Evolutionary conservation across 148 eudicot species (phyloP).

Genomic region (Vaccinium corymbosum): DNA sequence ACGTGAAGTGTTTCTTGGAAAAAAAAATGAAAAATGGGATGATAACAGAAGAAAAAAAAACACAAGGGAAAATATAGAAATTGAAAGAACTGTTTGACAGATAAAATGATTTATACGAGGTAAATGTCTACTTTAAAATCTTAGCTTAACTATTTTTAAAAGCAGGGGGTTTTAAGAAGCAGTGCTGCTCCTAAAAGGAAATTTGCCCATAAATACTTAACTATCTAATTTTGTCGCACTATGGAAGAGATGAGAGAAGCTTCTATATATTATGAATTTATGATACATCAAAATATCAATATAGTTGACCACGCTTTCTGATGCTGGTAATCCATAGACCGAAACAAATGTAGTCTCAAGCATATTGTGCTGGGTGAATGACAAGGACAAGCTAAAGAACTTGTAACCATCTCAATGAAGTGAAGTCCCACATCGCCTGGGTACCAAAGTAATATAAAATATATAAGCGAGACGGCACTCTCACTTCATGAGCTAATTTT

Average conservation of each 20-base stretch:
- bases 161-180: not conserved
- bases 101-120: not conserved
- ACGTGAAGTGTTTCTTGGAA: no score
- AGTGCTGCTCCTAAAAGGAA: not conserved
- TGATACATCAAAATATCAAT: no score
- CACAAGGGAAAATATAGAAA: not conserved
- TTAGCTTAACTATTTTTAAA: not conserved
- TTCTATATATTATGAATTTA: not conserved
- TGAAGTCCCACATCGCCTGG: no score
- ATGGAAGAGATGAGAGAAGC: not conserved
- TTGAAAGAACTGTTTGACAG: not conserved
- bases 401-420: no score
- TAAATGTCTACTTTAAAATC: not conserved
- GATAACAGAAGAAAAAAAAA: not conserved
- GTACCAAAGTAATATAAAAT: no score
- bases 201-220: not conserved
- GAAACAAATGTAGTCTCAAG: not conserved
- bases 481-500: no score
- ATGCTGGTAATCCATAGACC: not conserved
- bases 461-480: no score
- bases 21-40: no score
- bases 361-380: not conserved
- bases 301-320: not conserved
- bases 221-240: not conserved
- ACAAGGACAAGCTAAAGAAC: not conserved